A percentile compares a stretch with the other conserved stretches of the same genome.
These are phyloP conservation scores for Malus asiatica DNA, from an alignment of 306 rosid species.

Conservation along the genomic window DNA sequence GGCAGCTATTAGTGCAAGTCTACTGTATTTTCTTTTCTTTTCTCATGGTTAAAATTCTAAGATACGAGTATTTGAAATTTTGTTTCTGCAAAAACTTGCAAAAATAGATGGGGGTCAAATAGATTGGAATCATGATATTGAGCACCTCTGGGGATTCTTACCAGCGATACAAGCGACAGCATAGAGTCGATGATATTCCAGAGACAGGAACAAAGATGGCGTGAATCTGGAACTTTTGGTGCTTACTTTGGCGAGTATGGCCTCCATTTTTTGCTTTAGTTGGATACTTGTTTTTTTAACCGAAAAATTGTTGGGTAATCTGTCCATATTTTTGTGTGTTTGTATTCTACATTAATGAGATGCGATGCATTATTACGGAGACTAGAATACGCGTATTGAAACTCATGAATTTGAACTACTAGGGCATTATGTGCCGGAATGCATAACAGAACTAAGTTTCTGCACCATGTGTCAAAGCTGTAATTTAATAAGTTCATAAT, in stretches of 20 bases:
- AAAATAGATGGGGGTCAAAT: slow-evolving; percentile 64
- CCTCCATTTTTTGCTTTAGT: not conserved
- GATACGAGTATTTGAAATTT: slow-evolving; percentile 11
- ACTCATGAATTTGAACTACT: slow-evolving; percentile 1
- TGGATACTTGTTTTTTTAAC: not conserved
- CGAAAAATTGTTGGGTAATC: not conserved
- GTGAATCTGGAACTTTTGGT: slow-evolving; percentile 76
- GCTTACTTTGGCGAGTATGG: slow-evolving; percentile 75
- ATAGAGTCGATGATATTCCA: slow-evolving; percentile 68
- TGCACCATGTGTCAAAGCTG: not conserved
- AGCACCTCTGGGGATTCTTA: slow-evolving; percentile 75
- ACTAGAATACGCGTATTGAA: not conserved
- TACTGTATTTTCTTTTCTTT: not conserved
- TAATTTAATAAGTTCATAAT: too few species aligned
- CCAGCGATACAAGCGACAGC: slow-evolving; percentile 46
- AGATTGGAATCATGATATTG: slow-evolving; percentile 75
- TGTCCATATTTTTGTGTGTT: not conserved
- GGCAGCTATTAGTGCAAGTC: not conserved
- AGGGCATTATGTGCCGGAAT: not conserved
- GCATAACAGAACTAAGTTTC: not conserved
- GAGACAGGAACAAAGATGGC: slow-evolving; percentile 57
- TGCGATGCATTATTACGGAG: not conserved
- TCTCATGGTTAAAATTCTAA: not conserved
- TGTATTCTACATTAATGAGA: not conserved
- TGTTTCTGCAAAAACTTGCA: slow-evolving; percentile 71